Evolutionary conservation across 495 filamentous ascomycete species (phyloP), one percentile per base, ranked within the genome.

Genomic region (Collariella sp.): DNA sequence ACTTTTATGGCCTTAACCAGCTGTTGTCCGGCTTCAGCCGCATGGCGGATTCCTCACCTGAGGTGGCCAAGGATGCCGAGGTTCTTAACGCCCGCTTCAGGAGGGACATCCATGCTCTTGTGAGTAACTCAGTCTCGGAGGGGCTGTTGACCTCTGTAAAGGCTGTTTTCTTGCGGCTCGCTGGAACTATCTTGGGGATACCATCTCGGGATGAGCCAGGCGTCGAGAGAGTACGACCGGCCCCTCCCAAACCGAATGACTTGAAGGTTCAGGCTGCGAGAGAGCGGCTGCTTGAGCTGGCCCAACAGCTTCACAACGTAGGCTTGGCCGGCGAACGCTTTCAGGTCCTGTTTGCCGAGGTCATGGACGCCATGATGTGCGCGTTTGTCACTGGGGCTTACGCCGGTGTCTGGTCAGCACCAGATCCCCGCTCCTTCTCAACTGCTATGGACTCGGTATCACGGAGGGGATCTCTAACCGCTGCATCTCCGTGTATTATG

Each of bases 271-370:
- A 76, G 19, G 66, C 72, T 42, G 70, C 79, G 23, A 77, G 80
- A 20, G 66, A 76, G 34, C 77, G 76, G 26, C 63, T 87, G 23
- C 63, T 83, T 19, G 70, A 73, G 31, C 67, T 88, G 16, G 70
- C 87, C 16, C 75, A 79, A 33, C 78, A 79, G 22, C 69, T 94
- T 15, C 75, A 84, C 50, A 77, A 80, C 22, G 83, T 91, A 7
- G 90, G 89, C 0, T 65, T 95, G 46, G 87, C 82, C 10, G 85
- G 84, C 7, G 83, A 87, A 55, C 77, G 76, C 50, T 87, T 87
- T 46, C 86, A 91, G 62, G 77, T 84, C 41, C 76, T 86, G 12
- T 88, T 93, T 58, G 89, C 86, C 20, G 75, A 83, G 54, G 76
- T 89, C 40, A 87, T 90, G 79, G 78, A 86, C 58, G 66, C 72